These are phyloP conservation scores for Phytopythium litorale DNA, from an alignment of 352 stramenopile genomes.

Conservation along the genomic window DNA sequence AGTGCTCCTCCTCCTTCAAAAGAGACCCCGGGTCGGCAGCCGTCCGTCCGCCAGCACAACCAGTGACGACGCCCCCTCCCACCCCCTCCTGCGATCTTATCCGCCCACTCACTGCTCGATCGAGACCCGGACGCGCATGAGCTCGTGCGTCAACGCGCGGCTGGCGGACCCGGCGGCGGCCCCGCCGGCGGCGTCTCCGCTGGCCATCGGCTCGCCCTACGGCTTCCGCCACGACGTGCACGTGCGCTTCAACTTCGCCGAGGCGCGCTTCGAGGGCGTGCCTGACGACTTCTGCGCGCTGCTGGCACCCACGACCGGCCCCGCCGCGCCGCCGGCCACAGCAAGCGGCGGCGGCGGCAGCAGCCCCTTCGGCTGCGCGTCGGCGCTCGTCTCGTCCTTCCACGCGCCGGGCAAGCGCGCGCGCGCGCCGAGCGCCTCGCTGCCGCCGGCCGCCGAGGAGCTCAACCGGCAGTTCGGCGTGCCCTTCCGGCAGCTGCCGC, in stretches of 20 bases:
- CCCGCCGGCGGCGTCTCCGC: slow-evolving; percentile 26
- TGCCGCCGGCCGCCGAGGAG: slow-evolving; percentile 19
- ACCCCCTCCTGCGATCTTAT: not conserved
- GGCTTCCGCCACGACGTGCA: slow-evolving; percentile 80
- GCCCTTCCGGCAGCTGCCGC: slow-evolving; percentile 67
- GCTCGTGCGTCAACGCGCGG: slow-evolving; percentile 36
- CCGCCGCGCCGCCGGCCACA: not conserved
- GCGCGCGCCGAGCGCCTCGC: slow-evolving; percentile 17
- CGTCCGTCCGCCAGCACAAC: not conserved
- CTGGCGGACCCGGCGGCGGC: slow-evolving; percentile 22
- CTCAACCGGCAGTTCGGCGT: slow-evolving; percentile 87
- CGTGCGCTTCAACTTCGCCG: slow-evolving; percentile 85
- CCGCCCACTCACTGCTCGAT: not conserved
- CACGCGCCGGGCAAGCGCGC: slow-evolving; percentile 20
- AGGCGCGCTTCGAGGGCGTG: slow-evolving; percentile 83
- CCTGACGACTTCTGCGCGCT: slow-evolving; percentile 78
- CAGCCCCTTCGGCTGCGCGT: slow-evolving; percentile 11
- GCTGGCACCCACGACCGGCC: not conserved
- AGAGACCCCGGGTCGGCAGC: not conserved
- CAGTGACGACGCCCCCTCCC: not conserved
- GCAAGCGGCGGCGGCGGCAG: not conserved
- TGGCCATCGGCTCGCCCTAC: slow-evolving; percentile 74
- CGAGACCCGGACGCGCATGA: slow-evolving; percentile 8
- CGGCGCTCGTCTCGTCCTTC: not conserved
- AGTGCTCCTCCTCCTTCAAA: not conserved